These are phyloP conservation scores for Euphorbia pulcherrima DNA, from an alignment of 345 rosid genomes.

Conservation along the genomic window DNA sequence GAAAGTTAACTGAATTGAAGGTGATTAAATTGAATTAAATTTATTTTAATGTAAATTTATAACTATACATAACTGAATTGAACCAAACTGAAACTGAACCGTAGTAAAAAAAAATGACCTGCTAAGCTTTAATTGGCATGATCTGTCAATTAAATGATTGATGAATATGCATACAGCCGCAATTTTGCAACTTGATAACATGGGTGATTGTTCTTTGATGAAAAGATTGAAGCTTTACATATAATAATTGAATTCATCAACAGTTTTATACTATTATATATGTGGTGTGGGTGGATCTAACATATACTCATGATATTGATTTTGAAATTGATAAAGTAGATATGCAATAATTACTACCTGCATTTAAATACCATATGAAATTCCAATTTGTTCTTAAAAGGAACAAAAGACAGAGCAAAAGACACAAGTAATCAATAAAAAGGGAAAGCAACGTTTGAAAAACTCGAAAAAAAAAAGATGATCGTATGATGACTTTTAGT, in stretches of 20 bases:
- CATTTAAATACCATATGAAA: neutral
- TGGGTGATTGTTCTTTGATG: neutral
- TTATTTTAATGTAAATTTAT: too few relatives aligned
- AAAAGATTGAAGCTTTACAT: neutral
- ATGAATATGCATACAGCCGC: slow-evolving; percentile 3
- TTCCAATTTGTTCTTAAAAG: neutral
- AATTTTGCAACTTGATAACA: neutral
- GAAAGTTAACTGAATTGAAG: too few relatives aligned
- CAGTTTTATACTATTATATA: too few relatives aligned
- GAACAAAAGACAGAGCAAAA: slow-evolving; percentile 6
- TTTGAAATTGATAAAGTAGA: neutral
- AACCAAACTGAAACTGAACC: too few relatives aligned
- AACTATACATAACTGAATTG: too few relatives aligned
- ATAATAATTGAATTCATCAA: neutral
- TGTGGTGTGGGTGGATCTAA: neutral
- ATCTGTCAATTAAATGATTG: neutral
- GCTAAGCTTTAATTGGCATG: too few relatives aligned
- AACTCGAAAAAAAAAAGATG: neutral
- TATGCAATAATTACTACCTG: slow-evolving; percentile 1
- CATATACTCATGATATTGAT: neutral
- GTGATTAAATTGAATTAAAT: too few relatives aligned
- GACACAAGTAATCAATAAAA: neutral
- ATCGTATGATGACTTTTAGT: neutral
- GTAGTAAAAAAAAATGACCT: too few relatives aligned
- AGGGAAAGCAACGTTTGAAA: slow-evolving; percentile 4